Evolutionary conservation across 805 yeast genomes (phyloP), one percentile per base, ranked within the genome.

Genomic region (Cephaloascus fragrans): DNA sequence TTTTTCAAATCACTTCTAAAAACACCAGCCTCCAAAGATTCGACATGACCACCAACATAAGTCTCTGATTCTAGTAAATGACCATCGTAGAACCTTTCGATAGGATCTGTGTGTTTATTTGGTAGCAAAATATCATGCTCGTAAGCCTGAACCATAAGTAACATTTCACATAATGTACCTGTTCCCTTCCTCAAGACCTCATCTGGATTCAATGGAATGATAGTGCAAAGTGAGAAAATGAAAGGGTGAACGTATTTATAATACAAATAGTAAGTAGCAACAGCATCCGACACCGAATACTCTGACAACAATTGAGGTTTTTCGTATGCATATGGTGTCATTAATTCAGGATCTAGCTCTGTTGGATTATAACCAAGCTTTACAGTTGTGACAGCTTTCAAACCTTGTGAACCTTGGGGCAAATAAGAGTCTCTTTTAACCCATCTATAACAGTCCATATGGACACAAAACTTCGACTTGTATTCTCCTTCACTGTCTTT

Each of bases 271-370:
- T 89, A 93, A 0, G 99, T 93, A 3, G 98, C 98, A 32, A 94
- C 98, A 10, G 99, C 99, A 70, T 93, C 99, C 41, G 98, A 94
- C 19, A 93, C 99, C 1, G 98, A 94, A 59, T 93, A 93, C 55
- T 94, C 98, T 0, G 98, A 87, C 38, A 93, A 61, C 3, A 82
- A 63, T 52, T 93, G 97, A 1, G 99, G 98, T 49, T 83, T 77
- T 51, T 89, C 96, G 47, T 81, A 77, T 3, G 99, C 99, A 57
- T 90, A 93, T 0, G 97, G 97, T 0, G 97, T 88, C 99, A 93
- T 93, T 37, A 89, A 65, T 60, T 93, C 99, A 0, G 99, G 99
- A 50, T 93, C 98, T 42, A 93, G 67, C 60, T 93, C 98, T 14
- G 89, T 80, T 3, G 99, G 99, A 53, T 90, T 88, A 53, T 93